Evolutionary conservation across 2,329 filamentous ascomycete genomes (phyloP), one percentile per base, ranked within the genome.

Genomic region (Dissoconium aciculare): DNA sequence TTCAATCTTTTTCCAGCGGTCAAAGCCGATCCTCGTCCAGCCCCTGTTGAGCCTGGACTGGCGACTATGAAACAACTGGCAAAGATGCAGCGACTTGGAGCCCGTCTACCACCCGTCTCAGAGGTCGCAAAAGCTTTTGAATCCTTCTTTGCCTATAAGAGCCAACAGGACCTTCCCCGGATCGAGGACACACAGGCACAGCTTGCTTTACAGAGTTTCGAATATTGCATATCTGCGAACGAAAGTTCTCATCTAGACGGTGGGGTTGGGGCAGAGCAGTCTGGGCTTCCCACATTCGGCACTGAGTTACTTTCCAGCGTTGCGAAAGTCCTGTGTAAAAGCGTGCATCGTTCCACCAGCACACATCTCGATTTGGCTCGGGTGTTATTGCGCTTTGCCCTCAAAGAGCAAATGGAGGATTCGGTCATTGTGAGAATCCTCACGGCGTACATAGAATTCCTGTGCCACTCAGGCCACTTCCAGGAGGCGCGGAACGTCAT

Each of bases 121-220:
- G 70, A 79, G 17, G 59, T 93, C 2, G 55, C 71, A 1, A 60
- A 67, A 19, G 80, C 78, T 4, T 75, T 79, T 52, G 63, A 59
- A 33, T 57, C 63, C 6, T 74, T 85, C 40, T 74, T 87, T 43
- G 50, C 58, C 2, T 26, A 28, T 15, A 47, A 46, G 11, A 63
- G 62, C 50, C 44, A 57, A 44, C 55, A 59, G 38, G 47, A 59
- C 41, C n/a, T n/a, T n/a, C 47, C 65, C 38, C 44, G 63, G 30
- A 47, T 82, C 50, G 72, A 81, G 53, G 63, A 71, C 43, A 65
- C 74, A 25, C 77, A 89, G 45, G 76, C 78, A 1, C 54, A 64
- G n/a, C 60, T 73, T 42, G 63, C 69, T 12, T 49, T 65, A 16
- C 55, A 62, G 23, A 71, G 82, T 26, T 67, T 81, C 35, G 56